Evolutionary conservation across 805 yeast genomes (phyloP), one percentile per base, ranked within the genome.

Genomic region (Debaryomyces prosopidis): DNA sequence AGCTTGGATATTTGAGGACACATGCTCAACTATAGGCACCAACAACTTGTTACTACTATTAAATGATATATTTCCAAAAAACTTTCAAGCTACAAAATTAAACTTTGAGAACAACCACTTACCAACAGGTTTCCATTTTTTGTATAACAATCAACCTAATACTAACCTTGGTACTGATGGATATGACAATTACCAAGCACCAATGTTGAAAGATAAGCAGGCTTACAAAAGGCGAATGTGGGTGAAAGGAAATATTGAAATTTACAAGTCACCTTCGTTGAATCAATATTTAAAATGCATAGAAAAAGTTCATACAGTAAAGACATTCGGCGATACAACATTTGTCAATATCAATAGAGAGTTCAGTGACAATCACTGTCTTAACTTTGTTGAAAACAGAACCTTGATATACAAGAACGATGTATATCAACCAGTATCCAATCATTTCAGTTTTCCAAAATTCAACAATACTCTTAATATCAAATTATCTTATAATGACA

Each of bases 101-200:
- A 8, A 33, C 9, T 9, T 19, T 33, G 14, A 17, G 8, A 19
- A 27, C 12, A 8, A 14, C 28, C 10, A 28, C 11, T 39, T 44
- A 11, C 79, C 79, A 3, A 54, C 53, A 14, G 94, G 92, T 1
- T 83, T 79, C 48, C 89, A 86, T 47, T 73, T 89, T 42, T 59
- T 86, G 1, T 89, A 75, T 58, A 82, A 82, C 62, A 86, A 85
- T 54, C 90, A 89, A 18, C 54, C 69, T 3, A 72, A 78, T 31
- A 39, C 51, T 0, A 63, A 64, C 2, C 58, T 89, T 15, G 83
- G 85, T 2, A 39, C 53, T 1, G 97, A 90, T 62, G 96, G 97
- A 1, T 90, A 89, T 63, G 95, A 87, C 51, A 74, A 82, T 38
- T 80, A 85, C 53, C 94, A 87, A 57, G 81, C 90, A 0, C 96